Conservation (phyloP, 2,329 filamentous ascomycete genomes). For the Biscogniauxia sp. region DNA sequence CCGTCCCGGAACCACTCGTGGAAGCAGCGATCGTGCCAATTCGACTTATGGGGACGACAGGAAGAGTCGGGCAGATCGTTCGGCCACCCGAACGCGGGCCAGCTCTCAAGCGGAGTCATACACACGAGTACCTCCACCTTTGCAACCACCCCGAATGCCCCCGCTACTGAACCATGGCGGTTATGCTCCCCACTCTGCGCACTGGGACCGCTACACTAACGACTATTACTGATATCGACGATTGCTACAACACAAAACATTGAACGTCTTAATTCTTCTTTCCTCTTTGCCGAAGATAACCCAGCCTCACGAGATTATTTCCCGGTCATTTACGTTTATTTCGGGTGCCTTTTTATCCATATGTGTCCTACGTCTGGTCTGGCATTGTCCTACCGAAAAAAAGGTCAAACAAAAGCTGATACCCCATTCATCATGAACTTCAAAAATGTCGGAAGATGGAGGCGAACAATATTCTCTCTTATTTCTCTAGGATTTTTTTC, state of each 20-base stretch:
- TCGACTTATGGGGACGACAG: slow-evolving; percentile 51
- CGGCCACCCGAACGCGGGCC: slow-evolving; percentile 45
- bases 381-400: not conserved
- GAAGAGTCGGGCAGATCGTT: slow-evolving; percentile 39
- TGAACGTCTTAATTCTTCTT: not conserved
- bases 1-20: slow-evolving; percentile 34
- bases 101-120: slow-evolving; percentile 51
- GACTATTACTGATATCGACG: slow-evolving; percentile 9
- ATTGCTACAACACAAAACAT: not conserved
- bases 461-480: slow-evolving; percentile 9
- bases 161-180: slow-evolving; percentile 11
- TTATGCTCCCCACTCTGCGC: not conserved
- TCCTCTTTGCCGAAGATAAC: not conserved
- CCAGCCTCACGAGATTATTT: not conserved
- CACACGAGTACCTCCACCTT: slow-evolving; percentile 22
- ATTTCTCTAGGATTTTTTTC: slow-evolving; percentile 9
- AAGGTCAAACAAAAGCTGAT: slow-evolving; percentile 15
- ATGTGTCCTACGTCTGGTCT: not conserved
- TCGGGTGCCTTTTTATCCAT: not conserved
- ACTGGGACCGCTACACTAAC: slow-evolving; percentile 1
- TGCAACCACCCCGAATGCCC: slow-evolving; percentile 9
- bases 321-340: not conserved
- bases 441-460: not conserved
- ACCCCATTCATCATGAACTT: slow-evolving; percentile 9
- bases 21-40: slow-evolving; percentile 51